Evolutionary conservation across 2,329 filamentous ascomycete genomes (phyloP), one percentile per base, ranked within the genome.

Genomic region (Xylariales sp.): DNA sequence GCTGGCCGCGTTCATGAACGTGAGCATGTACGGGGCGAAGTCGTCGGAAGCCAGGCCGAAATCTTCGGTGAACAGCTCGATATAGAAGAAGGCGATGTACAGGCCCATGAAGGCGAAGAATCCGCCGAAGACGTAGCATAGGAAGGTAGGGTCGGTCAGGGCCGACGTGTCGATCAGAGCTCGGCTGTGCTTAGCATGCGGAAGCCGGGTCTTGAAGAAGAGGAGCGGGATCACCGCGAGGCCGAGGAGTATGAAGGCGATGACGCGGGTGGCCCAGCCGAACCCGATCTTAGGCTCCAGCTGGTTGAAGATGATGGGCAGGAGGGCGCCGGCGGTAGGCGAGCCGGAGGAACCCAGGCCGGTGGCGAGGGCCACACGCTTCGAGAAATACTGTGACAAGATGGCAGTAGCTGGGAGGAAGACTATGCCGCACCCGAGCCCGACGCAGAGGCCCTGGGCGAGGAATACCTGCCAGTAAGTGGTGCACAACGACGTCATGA

Each of bases 391-490:
- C n/a, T 51, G 46, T 2, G 48, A 41, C 5, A 56, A 42, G 11
- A 57, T 41, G 5, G 52, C 54, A 5, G 55, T 48, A 14, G 46
- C 45, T 4, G 53, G 49, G 2, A 50, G 29, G 32, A 53, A 53
- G 4, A 53, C 29, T 24, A 47, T 45, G 4, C 56, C 58, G 28
- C 47, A 53, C 12, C 61, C 61, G 6, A 74, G 38, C 12, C 73
- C 72, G 25, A 72, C 57, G 42, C 66, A 67, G 29, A 76, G 45
- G 15, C 69, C 72, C 47, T 76, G 72, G 0, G 68, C 62, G 21
- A 77, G 60, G 32, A 75, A 62, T 17, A 75, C 48, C 33, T 77
- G 72, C 65, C 68, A 76, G 51, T 67, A 72, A 38, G 66, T 46
- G 1, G 57, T 56, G 40, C 66, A 67, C 12, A 76, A 51, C 47